Percentiles rank a stretch among this genome's conserved stretches.
phyloP scores from a whole-genome alignment of 352 stramenopile species.

The Pythium aristosporum region DNA sequence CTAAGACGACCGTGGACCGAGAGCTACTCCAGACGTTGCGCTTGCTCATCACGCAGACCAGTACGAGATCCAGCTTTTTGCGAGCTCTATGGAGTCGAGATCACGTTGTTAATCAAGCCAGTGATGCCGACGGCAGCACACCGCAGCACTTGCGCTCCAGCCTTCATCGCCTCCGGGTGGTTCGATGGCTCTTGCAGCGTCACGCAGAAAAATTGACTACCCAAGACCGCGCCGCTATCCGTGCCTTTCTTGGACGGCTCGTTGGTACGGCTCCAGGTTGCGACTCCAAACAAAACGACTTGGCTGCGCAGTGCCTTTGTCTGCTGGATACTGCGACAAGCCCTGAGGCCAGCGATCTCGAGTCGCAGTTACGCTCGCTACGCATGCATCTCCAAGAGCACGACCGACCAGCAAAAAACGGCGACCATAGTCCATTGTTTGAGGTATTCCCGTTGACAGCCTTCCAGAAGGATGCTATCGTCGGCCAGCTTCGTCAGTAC shows the following conservation, averaged over 20 bases:
- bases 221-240: neutral
- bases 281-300: constrained; percentile 1
- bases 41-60: constrained; percentile 35
- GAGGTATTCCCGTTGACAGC: constrained; percentile 25
- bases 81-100: constrained; percentile 16
- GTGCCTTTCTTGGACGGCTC: neutral
- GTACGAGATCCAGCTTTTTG: constrained; percentile 33
- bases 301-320: constrained; percentile 3
- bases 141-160: neutral
- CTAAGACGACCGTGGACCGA: constrained; percentile 29
- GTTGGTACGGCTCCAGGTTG: neutral
- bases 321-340: neutral
- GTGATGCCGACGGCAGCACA: neutral
- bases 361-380: neutral
- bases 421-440: constrained; percentile 32
- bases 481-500: constrained; percentile 31
- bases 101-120: neutral
- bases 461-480: constrained; percentile 13
- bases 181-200: constrained; percentile 31
- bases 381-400: constrained; percentile 14
- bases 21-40: constrained; percentile 42
- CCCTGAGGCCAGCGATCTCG: neutral
- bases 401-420: neutral
- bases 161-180: constrained; percentile 28
- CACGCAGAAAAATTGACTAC: constrained; percentile 2